Base-by-base conservation (phyloP, 768 basidiomycete genomes). In the Kwoniella europaea region DNA sequence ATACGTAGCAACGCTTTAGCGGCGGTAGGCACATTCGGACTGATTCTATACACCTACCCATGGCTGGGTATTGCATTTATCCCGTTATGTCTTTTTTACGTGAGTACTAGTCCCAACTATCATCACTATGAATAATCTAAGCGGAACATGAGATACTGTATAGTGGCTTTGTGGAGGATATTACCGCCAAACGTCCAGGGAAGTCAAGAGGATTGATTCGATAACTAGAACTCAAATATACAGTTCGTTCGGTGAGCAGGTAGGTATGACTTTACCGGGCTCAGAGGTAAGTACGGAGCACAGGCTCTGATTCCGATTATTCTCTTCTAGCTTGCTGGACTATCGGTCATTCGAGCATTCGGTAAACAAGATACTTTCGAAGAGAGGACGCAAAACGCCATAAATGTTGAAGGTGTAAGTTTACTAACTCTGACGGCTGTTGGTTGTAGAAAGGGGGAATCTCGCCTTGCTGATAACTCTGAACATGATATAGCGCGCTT, bases 31-130 rank as follows among this genome's bases (percentile, higher is more conserved):
- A 74, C 77, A 0, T 69, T 82, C 59, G 76, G 58, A 41, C 57
- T 82, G 44, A 74, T 80, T 12, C 53, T 76, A 15, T 82, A 80
- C 58, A 75, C 77, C 4, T 80, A 74, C 63, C 71, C 78, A 2
- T 75, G 58, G 20, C 67, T 80, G 2, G 78, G 74, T 0, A 59
- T 80, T 50, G 68, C 77, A 5, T 76, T 80, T 42, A 68, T 78
- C 7, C 81, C 79, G 18, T 56, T 80, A 35, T 41, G 43, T n/a
- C 61, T 76, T 16, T 61, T 72, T 20, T 73, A 74, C 35, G 74
- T 76, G 46, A 68, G 74, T 61, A 12, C 42, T 9, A 10, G 3
- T 24, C 24, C 24, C 24, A 24, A 24, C 24, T 24, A 24, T 2
- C 24, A 24, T 24, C 2, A 24, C 24, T 1, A 24, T 24, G 24